phyloP scores from a whole-genome alignment of 257 asterid species.

The Anisodus acutangulus region DNA sequence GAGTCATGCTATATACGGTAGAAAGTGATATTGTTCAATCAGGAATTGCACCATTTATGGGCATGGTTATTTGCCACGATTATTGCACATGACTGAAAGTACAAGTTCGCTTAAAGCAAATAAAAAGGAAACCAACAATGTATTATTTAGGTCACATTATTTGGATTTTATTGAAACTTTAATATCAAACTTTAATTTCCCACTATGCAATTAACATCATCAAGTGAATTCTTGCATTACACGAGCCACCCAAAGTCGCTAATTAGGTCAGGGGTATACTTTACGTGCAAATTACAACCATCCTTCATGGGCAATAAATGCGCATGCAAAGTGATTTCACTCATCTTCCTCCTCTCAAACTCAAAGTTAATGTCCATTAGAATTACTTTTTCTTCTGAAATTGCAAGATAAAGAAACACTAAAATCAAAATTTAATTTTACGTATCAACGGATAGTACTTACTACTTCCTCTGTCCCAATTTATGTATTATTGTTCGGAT shows the following conservation, averaged over 20 bases:
- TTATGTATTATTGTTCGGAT: no score
- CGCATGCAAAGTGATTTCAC: constrained; percentile 15
- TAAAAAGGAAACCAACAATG: not conserved
- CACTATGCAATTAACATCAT: constrained; percentile 24
- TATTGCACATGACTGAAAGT: not conserved
- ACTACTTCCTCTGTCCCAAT: no score
- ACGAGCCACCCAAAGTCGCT: constrained; percentile 20
- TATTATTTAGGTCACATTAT: constrained; percentile 1
- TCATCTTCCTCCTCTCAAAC: not conserved
- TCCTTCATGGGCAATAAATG: constrained; percentile 18
- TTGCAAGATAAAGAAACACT: not conserved
- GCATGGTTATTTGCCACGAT: not conserved
- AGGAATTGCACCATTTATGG: not conserved
- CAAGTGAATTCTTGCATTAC: constrained; percentile 17
- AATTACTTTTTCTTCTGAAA: not conserved
- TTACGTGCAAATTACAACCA: constrained; percentile 29
- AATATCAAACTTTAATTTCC: not conserved
- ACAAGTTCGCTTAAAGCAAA: not conserved
- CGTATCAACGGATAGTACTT: not conserved
- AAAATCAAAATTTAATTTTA: not conserved
- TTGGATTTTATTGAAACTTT: not conserved
- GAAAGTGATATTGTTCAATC: not conserved
- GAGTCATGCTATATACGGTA: no score
- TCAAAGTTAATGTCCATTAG: constrained; percentile 10
- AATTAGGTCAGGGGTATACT: constrained; percentile 28